Percentiles rank a stretch among this genome's conserved stretches.
These are phyloP conservation scores for Colletotrichum orbiculare DNA, from an alignment of 2,329 filamentous ascomycete species.

Conservation along the genomic window DNA sequence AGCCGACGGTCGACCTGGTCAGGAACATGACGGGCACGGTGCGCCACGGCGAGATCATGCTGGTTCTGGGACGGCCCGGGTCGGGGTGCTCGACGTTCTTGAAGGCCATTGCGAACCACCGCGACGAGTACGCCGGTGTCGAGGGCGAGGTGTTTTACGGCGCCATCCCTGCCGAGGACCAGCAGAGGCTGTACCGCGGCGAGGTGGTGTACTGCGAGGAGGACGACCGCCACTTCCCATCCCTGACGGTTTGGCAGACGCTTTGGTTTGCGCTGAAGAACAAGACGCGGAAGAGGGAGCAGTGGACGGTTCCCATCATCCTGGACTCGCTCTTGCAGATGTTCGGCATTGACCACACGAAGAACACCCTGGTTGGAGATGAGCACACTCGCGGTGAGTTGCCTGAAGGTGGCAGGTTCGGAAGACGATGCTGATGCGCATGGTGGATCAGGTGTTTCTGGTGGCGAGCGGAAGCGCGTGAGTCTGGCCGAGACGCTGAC, in stretches of 20 bases:
- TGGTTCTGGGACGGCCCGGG: conserved; percentile 74
- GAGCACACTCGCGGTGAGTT: conserved; percentile 70
- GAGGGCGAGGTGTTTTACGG: conserved; percentile 78
- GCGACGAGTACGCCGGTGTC: conserved; percentile 72
- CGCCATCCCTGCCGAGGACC: conserved; percentile 74
- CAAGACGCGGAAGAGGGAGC: conserved; percentile 77
- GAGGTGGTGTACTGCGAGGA: conserved; percentile 85
- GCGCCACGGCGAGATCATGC: conserved; percentile 51
- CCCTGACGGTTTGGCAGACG: conserved; percentile 81
- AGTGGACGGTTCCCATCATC: conserved; percentile 73
- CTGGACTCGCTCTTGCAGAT: conserved; percentile 78
- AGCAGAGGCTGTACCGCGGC: conserved; percentile 75
- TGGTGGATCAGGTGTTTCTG: conserved; percentile 65
- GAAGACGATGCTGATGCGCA: not conserved
- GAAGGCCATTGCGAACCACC: conserved; percentile 79
- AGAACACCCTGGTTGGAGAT: conserved; percentile 80
- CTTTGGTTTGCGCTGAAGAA: conserved; percentile 79
- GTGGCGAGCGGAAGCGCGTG: conserved; percentile 84
- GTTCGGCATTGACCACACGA: conserved; percentile 82
- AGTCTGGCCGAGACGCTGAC: conserved; percentile 82
- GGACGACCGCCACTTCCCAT: conserved; percentile 80
- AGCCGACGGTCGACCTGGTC: conserved; percentile 44
- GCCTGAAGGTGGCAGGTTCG: too few species aligned
- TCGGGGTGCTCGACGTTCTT: conserved; percentile 82
- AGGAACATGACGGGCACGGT: conserved; percentile 49